Evolutionary conservation across 2,329 filamentous ascomycete genomes (phyloP).

Genomic region (Pseudodiploospora longispora): DNA sequence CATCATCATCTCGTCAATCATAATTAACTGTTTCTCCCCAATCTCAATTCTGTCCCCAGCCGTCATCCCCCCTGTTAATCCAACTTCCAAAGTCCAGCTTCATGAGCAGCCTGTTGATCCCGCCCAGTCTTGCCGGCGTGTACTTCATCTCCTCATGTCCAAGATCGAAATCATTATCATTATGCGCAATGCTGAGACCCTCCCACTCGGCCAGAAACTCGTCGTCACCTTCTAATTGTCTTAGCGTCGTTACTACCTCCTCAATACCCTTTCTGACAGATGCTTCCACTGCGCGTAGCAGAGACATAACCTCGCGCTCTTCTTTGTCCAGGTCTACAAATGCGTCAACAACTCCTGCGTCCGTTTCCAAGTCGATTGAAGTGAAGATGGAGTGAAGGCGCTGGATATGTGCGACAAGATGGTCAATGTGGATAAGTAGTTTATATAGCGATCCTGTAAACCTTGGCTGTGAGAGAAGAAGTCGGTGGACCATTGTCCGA

Average conservation of each 20-base stretch:
- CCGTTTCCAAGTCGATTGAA: slow-evolving; percentile 70
- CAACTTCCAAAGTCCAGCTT: slow-evolving; percentile 69
- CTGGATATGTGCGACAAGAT: slow-evolving; percentile 67
- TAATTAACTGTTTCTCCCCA: background rate
- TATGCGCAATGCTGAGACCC: slow-evolving; percentile 16
- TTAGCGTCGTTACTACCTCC: slow-evolving; percentile 51
- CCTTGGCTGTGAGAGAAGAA: slow-evolving; percentile 55
- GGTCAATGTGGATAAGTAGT: slow-evolving; percentile 68
- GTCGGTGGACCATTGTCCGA: slow-evolving; percentile 53
- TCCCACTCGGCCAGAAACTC: slow-evolving; percentile 38
- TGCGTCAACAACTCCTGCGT: slow-evolving; percentile 72
- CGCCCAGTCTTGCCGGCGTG: slow-evolving; percentile 63
- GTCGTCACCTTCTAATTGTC: slow-evolving; percentile 36
- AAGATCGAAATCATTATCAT: slow-evolving; percentile 5
- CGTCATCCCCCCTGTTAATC: slow-evolving; percentile 33
- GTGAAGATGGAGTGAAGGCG: slow-evolving; percentile 71
- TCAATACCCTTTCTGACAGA: slow-evolving; percentile 61
- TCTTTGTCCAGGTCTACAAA: slow-evolving; percentile 65
- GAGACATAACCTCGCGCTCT: slow-evolving; percentile 57
- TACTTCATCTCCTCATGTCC: slow-evolving; percentile 34
- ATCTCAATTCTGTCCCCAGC: background rate
- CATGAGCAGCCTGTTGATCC: slow-evolving; percentile 81
- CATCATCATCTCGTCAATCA: background rate
- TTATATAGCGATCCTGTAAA: slow-evolving; percentile 60
- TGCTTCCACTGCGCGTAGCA: slow-evolving; percentile 55